Percentiles rank a stretch among this genome's conserved stretches.
Evolutionary conservation across 768 basidiomycete genomes (phyloP).

Genomic region (Tylopilus intermedius): DNA sequence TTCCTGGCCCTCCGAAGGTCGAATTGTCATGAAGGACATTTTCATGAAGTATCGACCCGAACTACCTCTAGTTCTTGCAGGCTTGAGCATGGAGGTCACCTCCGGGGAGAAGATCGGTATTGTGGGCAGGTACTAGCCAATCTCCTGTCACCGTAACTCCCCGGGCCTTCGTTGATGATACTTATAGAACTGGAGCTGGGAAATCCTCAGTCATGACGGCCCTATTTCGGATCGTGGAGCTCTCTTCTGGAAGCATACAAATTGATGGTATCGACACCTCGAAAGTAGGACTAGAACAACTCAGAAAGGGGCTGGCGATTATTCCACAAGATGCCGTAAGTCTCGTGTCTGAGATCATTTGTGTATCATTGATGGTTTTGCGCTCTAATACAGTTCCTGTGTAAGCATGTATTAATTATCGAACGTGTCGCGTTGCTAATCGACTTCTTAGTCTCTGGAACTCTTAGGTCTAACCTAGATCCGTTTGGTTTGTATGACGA

Average conservation of each 20-base stretch:
- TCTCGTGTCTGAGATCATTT: neutral
- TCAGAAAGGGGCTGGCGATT: slow-evolving; percentile 65
- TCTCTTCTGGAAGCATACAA: slow-evolving; percentile 64
- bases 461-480: slow-evolving; percentile 82
- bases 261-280: slow-evolving; percentile 86
- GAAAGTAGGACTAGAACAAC: slow-evolving; percentile 68
- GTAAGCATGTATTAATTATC: slow-evolving; percentile 23
- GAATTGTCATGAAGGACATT: slow-evolving; percentile 69
- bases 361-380: neutral
- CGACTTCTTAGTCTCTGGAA: slow-evolving; percentile 57
- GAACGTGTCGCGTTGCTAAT: slow-evolving; percentile 11
- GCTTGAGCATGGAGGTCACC: slow-evolving; percentile 62
- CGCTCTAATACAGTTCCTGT: slow-evolving; percentile 31
- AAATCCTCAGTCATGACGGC: slow-evolving; percentile 89
- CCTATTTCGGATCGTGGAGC: slow-evolving; percentile 80
- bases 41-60: slow-evolving; percentile 81
- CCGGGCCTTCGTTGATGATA: neutral
- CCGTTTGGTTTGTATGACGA: slow-evolving; percentile 83
- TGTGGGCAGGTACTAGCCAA: slow-evolving; percentile 51
- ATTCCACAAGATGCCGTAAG: slow-evolving; percentile 69
- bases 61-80: slow-evolving; percentile 84
- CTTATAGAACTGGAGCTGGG: slow-evolving; percentile 70
- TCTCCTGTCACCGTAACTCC: slow-evolving; percentile 5
- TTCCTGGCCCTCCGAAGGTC: slow-evolving; percentile 73
- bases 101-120: slow-evolving; percentile 91